Evolutionary conservation across 495 filamentous ascomycete genomes (phyloP), one percentile per base, ranked within the genome.

Genomic region (Tetracladium setigerum): DNA sequence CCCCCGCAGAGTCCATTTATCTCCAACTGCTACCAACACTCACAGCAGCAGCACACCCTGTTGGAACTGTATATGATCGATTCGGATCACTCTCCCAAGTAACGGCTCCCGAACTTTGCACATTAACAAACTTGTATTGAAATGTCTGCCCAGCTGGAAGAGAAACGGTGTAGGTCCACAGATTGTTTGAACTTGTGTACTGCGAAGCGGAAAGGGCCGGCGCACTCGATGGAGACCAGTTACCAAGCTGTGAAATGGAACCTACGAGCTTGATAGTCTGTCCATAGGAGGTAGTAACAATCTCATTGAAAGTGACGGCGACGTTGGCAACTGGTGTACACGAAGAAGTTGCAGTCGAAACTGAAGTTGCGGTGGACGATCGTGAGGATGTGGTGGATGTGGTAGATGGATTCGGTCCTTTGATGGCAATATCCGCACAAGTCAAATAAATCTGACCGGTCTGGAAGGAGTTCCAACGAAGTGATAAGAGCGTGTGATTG

Each of bases 21-120:
- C 47, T 44, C 50, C 50, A 53, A n/a, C 22, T 48, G 27, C 30
- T 27, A 40, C 38, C 47, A 18, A 54, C 61, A 1, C 65, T 65
- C 2, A 61, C 60, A 9, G 63, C 56, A 0, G 61, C 68, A 0
- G 62, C 59, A 57, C 79, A 79, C n/a, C 30, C 62, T 3, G 52
- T 48, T 1, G 77, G 66, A 16, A 85, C 75, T 0, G 70, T 75
- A 52, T 70, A 79, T 6, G 57, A 60, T 32, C 71, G 71, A 58
- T 88, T 84, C 0, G 78, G 72, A 56, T 82, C 78, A 31, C 69
- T 65, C 61, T 85, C 81, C 82, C 81, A 85, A 5, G 50, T 62
- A 2, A 82, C 64, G 1, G 60, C 59, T 4, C 78, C 74, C 52
- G 76, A 69, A 1, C 63, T 60, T 44, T 67, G 62, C 18, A 80